Percentiles rank a stretch among this genome's conserved stretches.
phyloP scores from a whole-genome alignment of 768 basidiomycete species.

The Boletus sensibilis region DNA sequence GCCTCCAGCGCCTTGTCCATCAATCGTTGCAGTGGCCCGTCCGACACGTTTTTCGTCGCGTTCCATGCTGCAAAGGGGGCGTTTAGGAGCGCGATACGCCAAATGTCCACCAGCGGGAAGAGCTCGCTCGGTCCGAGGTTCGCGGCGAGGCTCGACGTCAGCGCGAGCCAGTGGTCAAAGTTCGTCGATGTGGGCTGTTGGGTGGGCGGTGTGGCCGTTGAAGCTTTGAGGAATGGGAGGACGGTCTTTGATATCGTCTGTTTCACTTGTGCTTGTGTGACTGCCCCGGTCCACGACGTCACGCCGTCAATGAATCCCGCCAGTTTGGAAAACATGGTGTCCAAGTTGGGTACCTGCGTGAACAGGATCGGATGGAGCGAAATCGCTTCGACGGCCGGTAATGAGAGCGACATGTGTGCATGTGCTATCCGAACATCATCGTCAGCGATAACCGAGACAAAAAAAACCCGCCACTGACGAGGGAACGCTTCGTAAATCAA shows the following conservation, averaged over 20 bases:
- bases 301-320: conserved; percentile 56
- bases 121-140: conserved; percentile 54
- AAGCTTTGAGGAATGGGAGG: conserved; percentile 63
- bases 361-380: conserved; percentile 77
- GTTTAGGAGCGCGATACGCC: conserved; percentile 76
- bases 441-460: background rate
- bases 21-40: conserved; percentile 46
- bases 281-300: conserved; percentile 34
- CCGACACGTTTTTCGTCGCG: conserved; percentile 29
- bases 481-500: conserved; percentile 77
- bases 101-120: conserved; percentile 83
- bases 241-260: conserved; percentile 47
- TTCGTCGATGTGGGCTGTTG: conserved; percentile 35
- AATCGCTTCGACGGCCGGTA: conserved; percentile 60
- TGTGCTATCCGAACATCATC: conserved; percentile 54
- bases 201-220: conserved; percentile 32
- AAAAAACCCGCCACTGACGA: conserved; percentile 44
- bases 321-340: conserved; percentile 63
- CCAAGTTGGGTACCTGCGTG: conserved; percentile 65
- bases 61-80: conserved; percentile 53
- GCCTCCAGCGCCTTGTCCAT: conserved; percentile 44
- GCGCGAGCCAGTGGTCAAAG: conserved; percentile 49
- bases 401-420: conserved; percentile 58
- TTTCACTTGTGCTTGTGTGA: conserved; percentile 42
- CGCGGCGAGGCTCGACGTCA: conserved; percentile 42